Base-by-base conservation (phyloP, 305 asterid genomes). In the Fraxinus baroniana region DNA sequence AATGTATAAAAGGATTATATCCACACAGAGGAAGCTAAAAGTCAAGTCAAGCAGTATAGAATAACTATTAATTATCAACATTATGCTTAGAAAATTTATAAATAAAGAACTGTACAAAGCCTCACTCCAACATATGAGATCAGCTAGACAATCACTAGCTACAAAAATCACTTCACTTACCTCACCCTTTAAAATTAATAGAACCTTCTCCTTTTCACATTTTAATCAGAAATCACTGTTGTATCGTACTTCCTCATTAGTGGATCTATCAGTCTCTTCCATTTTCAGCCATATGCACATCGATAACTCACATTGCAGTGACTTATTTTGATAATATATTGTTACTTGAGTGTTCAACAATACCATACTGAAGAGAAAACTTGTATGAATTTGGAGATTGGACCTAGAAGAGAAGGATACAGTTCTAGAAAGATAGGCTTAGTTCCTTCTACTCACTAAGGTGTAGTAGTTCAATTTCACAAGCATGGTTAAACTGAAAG, bases 391-490 rank as follows among this genome's bases (percentile, higher is more conserved):
- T 62, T 77, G 82, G 80, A 49, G 79, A 49, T 74, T 73, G 76
- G 80, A 55, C 80, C 80, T 64, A 71, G 64, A 84, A 62, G 79
- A 76, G 32, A 76, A 52, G 66, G 41, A 36, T 57, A 28, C 41
- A 78, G 72, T 57, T 57, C 76, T 55, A 26, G 46, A n/a, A 73
- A 60, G 66, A 73, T 44, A 73, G 84, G 81, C 62, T 74, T 33
- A 24, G 24, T 60, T 78, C 74, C 76, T 80, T 76, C 80, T 30
- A 20, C 70, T 64, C 55, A 60, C 76, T 70, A 49, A n/a, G 74
- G 74, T 22, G 72, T 78, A 12, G 41, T 75, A 76, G 78, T 77
- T 72, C n/a, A 79, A 55, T 78, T 46, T 49, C 71, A 71, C 18
- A 36, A 68, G 73, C 70, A 41, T 57, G 41, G 9, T 22, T 15